Base-by-base conservation (phyloP, 2,329 filamentous ascomycete genomes). In the Hypoxylon sp. region DNA sequence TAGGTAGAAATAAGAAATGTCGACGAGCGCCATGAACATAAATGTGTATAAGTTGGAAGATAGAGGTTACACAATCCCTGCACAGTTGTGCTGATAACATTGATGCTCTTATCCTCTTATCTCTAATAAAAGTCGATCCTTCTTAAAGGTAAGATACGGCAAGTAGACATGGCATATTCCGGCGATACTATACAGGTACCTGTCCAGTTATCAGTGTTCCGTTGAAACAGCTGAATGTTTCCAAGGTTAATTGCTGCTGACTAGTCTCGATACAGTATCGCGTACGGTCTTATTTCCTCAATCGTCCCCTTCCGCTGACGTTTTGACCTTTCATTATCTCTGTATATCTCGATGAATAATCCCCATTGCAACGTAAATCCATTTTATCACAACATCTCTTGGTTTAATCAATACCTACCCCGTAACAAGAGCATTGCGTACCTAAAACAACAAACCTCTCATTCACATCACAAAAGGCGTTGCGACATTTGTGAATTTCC, bases 201-300 rank as follows among this genome's bases (percentile, higher is more conserved):
- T 19, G 48, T 28, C 21, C 14, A 53, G 53, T 57, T 66, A 68
- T 68, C 59, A 38, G 41, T 36, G 43, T 30, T 38, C 46, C 55
- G 52, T 53, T 53, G 38, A 19, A 43, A 43, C 52, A 65, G 62
- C 48, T 56, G 63, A 50, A 46, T 32, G n/a, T 61, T 61, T n/a
- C n/a, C n/a, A n/a, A n/a, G n/a, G n/a, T n/a, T 64, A 30, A 60
- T 43, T 60, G 32, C 41, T 52, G 7, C 9, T 46, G 36, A 21
- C 67, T 69, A 69, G 52, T 48, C 67, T 69, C 25, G 52, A 69
- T 59, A 28, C n/a, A 61, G 67, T 34, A 57, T 67, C 56, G 58
- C 51, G 36, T 38, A 38, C 45, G 51, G 59, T 23, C 51, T 63
- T 36, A 41, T 48, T 56, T 48, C 53, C 55, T 46, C n/a, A 25